Evolutionary conservation across 2,329 filamentous ascomycete genomes (phyloP).

Genomic region (Dothiorella sarmentorum): DNA sequence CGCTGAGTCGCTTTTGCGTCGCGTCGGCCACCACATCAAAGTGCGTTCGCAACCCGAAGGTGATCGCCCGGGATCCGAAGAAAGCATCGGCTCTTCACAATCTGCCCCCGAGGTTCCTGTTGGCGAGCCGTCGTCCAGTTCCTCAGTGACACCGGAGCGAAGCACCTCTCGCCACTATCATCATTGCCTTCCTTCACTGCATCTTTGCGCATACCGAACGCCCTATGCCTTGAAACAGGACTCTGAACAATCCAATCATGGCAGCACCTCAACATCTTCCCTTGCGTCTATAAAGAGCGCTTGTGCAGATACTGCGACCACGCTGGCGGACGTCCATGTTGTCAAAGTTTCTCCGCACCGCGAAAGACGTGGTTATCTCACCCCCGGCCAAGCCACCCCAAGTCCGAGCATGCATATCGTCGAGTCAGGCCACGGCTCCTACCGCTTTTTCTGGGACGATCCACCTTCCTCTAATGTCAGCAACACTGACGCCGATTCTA

Average conservation of each 20-base stretch:
- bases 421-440: conserved; percentile 28
- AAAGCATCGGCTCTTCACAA: background rate
- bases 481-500: background rate
- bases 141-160: background rate
- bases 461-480: conserved; percentile 20
- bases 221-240: background rate
- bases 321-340: conserved; percentile 35
- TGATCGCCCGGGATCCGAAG: background rate
- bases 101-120: background rate
- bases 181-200: background rate
- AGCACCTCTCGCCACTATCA: background rate
- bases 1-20: conserved; percentile 5
- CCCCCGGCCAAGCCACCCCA: conserved; percentile 20
- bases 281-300: conserved; percentile 23
- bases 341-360: conserved; percentile 27
- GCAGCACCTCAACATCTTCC: background rate
- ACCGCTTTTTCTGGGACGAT: conserved; percentile 34
- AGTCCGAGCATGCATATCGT: conserved; percentile 34
- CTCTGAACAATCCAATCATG: background rate
- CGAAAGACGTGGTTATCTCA: conserved; percentile 1
- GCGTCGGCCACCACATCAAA: conserved; percentile 15
- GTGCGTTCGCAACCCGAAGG: background rate
- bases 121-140: background rate
- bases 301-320: conserved; percentile 29
- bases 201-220: background rate